Conservation (phyloP, 2,329 filamentous ascomycete species). For the Paecilomyces sp. region DNA sequence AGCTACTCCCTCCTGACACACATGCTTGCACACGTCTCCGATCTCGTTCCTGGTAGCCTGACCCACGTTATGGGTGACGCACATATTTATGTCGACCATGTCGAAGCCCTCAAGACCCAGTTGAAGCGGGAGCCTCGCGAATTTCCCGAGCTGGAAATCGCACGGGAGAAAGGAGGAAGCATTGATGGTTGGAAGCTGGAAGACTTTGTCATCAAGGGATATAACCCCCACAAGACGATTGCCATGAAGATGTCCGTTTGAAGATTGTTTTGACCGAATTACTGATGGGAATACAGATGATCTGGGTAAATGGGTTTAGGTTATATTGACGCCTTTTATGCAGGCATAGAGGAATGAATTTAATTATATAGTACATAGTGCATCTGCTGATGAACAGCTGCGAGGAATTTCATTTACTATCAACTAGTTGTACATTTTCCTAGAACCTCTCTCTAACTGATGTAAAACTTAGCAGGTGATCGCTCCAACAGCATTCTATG, state of each 20-base stretch:
- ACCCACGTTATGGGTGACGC: constrained; percentile 97
- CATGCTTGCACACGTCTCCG: constrained; percentile 84
- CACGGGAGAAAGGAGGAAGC: constrained; percentile 58
- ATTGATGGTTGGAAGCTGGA: constrained; percentile 88
- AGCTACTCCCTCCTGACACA: constrained; percentile 89
- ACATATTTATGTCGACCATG: constrained; percentile 91
- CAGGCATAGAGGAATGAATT: background rate
- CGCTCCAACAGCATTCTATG: too few relatives aligned
- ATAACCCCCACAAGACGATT: constrained; percentile 85
- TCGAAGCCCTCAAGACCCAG: constrained; percentile 78
- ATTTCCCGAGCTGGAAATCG: constrained; percentile 74
- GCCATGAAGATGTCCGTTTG: constrained; percentile 98
- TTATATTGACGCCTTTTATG: background rate
- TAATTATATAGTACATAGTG: background rate
- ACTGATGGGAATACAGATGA: background rate
- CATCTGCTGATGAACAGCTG: too few relatives aligned
- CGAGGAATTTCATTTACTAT: too few relatives aligned
- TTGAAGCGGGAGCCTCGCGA: constrained; percentile 69
- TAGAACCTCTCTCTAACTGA: too few relatives aligned
- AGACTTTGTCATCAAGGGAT: constrained; percentile 81
- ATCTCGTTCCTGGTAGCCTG: constrained; percentile 75
- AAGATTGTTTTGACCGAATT: constrained; percentile 3
- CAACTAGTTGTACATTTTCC: too few relatives aligned
- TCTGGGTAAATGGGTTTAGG: background rate
- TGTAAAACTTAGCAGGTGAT: too few relatives aligned